Conservation (phyloP, 371 early-diverging fungal species). For the Zopfochytrium polystomum region DNA sequence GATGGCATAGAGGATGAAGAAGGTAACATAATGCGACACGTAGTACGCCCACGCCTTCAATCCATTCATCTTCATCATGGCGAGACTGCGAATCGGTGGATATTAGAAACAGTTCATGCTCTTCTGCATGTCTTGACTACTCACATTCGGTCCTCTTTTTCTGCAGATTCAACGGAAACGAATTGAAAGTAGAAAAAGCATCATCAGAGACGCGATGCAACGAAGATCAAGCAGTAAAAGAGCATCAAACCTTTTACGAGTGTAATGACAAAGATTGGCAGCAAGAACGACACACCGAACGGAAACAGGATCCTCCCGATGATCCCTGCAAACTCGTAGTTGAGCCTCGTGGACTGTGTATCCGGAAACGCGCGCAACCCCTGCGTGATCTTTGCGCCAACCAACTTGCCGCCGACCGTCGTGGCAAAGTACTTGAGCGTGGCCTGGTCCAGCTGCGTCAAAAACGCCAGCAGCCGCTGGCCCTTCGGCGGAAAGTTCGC, state of each 20-base stretch:
- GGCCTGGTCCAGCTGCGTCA: conserved; percentile 54
- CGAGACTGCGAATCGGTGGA: conserved; percentile 1
- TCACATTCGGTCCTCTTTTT: conserved; percentile 66
- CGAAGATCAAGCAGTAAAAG: no score
- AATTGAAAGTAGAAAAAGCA: conserved; percentile 1
- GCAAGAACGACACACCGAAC: no score
- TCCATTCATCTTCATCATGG: conserved; percentile 75
- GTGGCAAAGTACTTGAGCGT: conserved; percentile 45
- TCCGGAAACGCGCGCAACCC: no score
- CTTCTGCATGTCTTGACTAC: conserved; percentile 19
- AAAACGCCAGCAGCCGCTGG: conserved; percentile 48
- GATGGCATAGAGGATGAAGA: conserved; percentile 58
- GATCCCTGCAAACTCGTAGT: no score
- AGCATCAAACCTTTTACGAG: no score
- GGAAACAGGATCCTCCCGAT: conserved; percentile 66
- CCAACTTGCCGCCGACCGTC: conserved; percentile 35
- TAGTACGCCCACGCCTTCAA: conserved; percentile 61
- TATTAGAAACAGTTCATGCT: neutral
- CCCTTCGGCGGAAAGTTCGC: conserved; percentile 57
- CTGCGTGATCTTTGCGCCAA: no score
- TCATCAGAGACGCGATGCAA: no score
- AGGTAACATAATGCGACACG: conserved; percentile 60
- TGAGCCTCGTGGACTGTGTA: no score
- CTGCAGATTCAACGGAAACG: no score
- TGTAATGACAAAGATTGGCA: no score